Evolutionary conservation across 2,329 filamentous ascomycete species (phyloP), one percentile per base, ranked within the genome.

Genomic region (Thielaviopsis punctulata): DNA sequence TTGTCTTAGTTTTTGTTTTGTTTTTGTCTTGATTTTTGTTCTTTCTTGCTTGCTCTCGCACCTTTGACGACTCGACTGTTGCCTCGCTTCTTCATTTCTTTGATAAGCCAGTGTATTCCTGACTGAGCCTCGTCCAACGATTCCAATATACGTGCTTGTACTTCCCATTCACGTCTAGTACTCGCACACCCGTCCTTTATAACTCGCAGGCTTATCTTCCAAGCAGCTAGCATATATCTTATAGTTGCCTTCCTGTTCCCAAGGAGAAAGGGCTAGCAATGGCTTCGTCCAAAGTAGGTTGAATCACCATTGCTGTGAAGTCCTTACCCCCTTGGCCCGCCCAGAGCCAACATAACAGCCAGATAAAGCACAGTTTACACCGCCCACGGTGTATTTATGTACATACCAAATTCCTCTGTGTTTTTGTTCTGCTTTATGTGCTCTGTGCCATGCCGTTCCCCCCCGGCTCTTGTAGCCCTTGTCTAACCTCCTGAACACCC

Each of bases 201-300:
- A 43, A 44, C 30, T 51, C 49, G 49, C 49, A 51, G 43, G 53
- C 50, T 55, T 55, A 49, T 47, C 46, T 48, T 52, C 49, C 36
- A 51, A 12, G 53, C 39, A 55, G 49, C 53, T 55, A 23, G 51
- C 51, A 43, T 27, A 49, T 3, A 33, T 13, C n/a, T n/a, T 33
- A 33, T 13, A 33, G 30, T 12, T 33, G 10, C 30, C 10, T 12
- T 50, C 49, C 51, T 50, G 43, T 54, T 48, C 53, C 30, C 53
- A 55, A 55, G 53, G 53, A 55, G 50, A 55, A 52, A 55, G 53
- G 53, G 46, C 53, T 55, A 55, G 53, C 53, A 55, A 55, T 55
- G 53, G 53, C 53, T 52, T 55, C 53, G 53, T 55, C 53, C 53
- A 55, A 52, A 45, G 53, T 55, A 55, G 53, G 53, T 54, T 55